These are phyloP conservation scores for Talaromyces islandicus DNA, from an alignment of 2,329 filamentous ascomycete species.

Conservation along the genomic window DNA sequence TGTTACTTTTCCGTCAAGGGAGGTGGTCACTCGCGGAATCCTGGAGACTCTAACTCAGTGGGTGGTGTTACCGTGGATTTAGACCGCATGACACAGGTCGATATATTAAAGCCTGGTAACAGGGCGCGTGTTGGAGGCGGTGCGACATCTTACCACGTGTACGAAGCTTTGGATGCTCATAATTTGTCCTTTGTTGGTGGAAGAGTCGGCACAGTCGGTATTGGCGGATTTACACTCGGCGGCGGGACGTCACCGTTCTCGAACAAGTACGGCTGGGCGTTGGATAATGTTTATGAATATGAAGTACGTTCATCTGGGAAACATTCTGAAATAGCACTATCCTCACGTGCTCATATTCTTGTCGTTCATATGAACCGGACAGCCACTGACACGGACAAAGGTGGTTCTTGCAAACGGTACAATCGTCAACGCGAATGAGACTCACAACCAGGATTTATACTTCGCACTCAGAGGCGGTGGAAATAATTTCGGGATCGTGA, in stretches of 20 bases:
- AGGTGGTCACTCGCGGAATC: background rate
- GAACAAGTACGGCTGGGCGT: background rate
- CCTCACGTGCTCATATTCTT: too few species aligned
- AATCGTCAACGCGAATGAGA: background rate
- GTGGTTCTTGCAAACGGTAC: background rate
- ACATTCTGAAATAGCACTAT: too few species aligned
- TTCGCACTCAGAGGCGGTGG: background rate
- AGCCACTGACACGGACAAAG: too few species aligned
- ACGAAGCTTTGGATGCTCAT: background rate
- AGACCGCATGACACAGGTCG: background rate
- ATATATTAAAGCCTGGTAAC: background rate
- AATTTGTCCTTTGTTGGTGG: background rate
- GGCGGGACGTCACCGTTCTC: background rate
- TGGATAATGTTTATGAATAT: background rate
- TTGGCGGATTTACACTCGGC: background rate
- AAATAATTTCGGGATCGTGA: slow-evolving; percentile 1
- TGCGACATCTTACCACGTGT: background rate
- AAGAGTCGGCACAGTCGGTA: background rate
- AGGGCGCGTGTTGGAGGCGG: background rate
- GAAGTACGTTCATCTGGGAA: too few species aligned
- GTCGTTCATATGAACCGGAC: too few species aligned
- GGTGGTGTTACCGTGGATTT: background rate
- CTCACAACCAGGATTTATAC: background rate
- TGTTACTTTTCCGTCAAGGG: too few species aligned
- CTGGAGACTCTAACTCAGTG: background rate